These are phyloP conservation scores for Colletotrichum sp. DNA, from an alignment of 2,329 filamentous ascomycete genomes.

Conservation along the genomic window DNA sequence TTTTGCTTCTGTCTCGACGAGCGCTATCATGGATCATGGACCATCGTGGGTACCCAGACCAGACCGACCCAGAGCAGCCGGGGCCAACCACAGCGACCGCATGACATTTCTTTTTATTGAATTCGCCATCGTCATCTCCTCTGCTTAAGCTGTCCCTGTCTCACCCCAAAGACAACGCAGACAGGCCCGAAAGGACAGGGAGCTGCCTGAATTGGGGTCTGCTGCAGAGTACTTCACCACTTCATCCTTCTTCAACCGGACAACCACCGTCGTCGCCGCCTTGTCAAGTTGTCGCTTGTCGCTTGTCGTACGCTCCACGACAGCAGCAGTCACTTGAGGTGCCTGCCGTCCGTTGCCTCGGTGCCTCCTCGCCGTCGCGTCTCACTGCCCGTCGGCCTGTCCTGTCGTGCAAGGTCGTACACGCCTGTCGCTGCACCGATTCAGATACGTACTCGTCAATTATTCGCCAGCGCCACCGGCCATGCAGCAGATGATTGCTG, in stretches of 20 bases:
- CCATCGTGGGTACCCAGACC: background rate
- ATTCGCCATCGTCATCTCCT: conserved; percentile 1
- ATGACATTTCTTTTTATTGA: conserved; percentile 13
- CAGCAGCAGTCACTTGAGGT: background rate
- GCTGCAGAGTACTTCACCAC: background rate
- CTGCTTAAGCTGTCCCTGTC: background rate
- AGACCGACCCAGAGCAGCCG: background rate
- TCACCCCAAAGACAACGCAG: background rate
- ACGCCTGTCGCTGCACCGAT: background rate
- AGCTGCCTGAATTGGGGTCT: background rate
- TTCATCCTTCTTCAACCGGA: background rate
- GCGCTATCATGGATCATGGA: background rate
- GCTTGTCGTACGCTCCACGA: background rate
- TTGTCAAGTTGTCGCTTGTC: background rate
- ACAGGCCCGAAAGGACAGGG: background rate
- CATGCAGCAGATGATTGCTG: background rate
- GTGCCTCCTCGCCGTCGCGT: background rate
- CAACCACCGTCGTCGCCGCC: background rate
- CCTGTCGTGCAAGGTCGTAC: background rate
- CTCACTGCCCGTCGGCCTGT: background rate
- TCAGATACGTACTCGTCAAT: background rate
- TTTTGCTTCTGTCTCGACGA: background rate
- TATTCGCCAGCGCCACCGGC: background rate
- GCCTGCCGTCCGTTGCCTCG: background rate
- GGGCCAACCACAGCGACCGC: conserved; percentile 1